A percentile compares a stretch with the other conserved stretches of the same genome.
These are phyloP conservation scores for Brassica balearica DNA, from an alignment of 441 rosid species.

Conservation along the genomic window DNA sequence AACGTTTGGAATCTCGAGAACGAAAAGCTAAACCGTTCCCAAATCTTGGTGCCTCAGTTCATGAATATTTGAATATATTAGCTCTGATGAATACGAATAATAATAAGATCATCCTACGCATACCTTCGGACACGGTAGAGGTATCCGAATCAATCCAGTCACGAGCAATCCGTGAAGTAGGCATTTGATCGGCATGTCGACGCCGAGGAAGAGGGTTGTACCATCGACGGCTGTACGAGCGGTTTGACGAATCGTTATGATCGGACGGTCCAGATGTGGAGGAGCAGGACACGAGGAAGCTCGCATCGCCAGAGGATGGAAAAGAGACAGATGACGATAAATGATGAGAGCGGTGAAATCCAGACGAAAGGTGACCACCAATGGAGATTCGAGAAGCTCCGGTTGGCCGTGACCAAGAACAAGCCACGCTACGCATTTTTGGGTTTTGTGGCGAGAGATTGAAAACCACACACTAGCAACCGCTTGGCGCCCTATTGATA, in stretches of 20 bases:
- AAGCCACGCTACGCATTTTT: slow-evolving; percentile 38
- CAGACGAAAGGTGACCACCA: slow-evolving; percentile 9
- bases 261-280: slow-evolving; percentile 41
- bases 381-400: slow-evolving; percentile 25
- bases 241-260: slow-evolving; percentile 35
- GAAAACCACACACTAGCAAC: slow-evolving; percentile 38
- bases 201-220: slow-evolving; percentile 45
- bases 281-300: slow-evolving; percentile 42
- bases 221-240: slow-evolving; percentile 52
- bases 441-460: slow-evolving; percentile 9
- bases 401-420: slow-evolving; percentile 45
- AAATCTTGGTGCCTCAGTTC: not conserved
- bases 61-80: not conserved
- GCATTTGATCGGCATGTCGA: slow-evolving; percentile 40
- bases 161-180: slow-evolving; percentile 55
- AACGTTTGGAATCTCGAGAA: not conserved
- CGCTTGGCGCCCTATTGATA: slow-evolving; percentile 42
- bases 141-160: slow-evolving; percentile 66
- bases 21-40: not conserved
- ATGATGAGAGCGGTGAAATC: slow-evolving; percentile 19
- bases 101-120: not conserved
- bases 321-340: slow-evolving; percentile 1
- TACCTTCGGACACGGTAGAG: slow-evolving; percentile 54
- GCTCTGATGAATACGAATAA: not conserved
- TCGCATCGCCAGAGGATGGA: slow-evolving; percentile 18